phyloP scores from a whole-genome alignment of 352 stramenopile genomes.

The Globisporangium sylvaticum region DNA sequence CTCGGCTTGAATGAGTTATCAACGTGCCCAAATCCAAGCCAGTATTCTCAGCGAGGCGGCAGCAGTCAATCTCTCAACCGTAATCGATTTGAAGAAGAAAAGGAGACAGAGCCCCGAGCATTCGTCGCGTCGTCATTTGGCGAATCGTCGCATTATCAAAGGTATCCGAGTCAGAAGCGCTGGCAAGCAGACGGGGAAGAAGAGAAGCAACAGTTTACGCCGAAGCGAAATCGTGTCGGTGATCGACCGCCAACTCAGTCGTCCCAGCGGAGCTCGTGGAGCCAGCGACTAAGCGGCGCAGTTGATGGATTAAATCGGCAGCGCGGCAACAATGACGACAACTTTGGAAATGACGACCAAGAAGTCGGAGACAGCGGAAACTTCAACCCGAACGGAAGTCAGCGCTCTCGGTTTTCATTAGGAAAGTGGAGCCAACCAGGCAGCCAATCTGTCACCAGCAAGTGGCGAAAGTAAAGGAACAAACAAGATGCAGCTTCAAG shows the following conservation, averaged over 20 bases:
- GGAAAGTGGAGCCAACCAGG: conserved; percentile 12
- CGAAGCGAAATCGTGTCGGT: conserved; percentile 2
- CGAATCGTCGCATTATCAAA: background rate
- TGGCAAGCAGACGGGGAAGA: conserved; percentile 9
- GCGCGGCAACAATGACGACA: background rate
- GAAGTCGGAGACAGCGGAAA: background rate
- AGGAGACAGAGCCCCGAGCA: background rate
- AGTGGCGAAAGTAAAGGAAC: conserved; percentile 12
- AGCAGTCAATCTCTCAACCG: background rate
- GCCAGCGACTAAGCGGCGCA: conserved; percentile 10
- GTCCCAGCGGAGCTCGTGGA: conserved; percentile 12
- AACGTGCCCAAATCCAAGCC: conserved; percentile 20
- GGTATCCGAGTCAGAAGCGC: conserved; percentile 10
- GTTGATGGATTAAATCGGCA: background rate
- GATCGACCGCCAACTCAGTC: background rate
- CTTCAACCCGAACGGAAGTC: background rate
- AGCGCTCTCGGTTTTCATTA: conserved; percentile 11
- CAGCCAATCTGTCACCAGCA: conserved; percentile 14
- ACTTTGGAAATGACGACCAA: background rate
- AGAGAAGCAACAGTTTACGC: background rate
- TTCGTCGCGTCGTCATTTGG: background rate
- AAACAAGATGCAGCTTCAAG: background rate
- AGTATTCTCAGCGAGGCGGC: conserved; percentile 10
- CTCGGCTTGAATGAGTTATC: conserved; percentile 56
- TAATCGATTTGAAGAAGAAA: conserved; percentile 1